Base-by-base conservation (phyloP, 2,329 filamentous ascomycete species). In the Fusarium staphyleae region DNA sequence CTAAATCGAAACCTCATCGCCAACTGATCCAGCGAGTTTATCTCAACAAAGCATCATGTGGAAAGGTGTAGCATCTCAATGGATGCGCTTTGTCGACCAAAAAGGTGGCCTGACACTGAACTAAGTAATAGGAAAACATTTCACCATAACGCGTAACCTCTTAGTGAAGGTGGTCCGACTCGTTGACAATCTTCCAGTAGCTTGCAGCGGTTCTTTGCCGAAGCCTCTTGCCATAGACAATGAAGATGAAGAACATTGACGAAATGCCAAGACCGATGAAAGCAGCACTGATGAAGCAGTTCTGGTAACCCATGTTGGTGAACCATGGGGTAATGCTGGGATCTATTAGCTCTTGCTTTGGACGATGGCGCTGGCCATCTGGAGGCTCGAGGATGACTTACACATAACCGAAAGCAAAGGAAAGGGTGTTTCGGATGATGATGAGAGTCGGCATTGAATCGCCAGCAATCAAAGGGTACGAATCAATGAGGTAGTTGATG, bases 401-500 rank as follows among this genome's bases (percentile, higher is more conserved):
- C 53, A 52, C 67, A 28, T 70, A 71, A 8, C 60, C 55, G 3
- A 71, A 62, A 13, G 63, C 68, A 40, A 72, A 72, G n/a, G 59
- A 60, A 63, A 72, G 70, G 4, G 69, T 71, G 57, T 72, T 72
- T 11, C 70, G 57, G 40, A 76, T 70, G 4, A 76, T 49, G n/a
- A 77, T 76, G 36, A 72, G 64, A 2, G 72, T 71, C 1, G 70
- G 72, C 10, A 76, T 58, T 1, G 70, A 69, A 35, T 76, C 74
- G 9, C 67, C 72, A 10, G 68, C 64, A 13, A 77, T 63, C 3
- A 76, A 74, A 33, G 68, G 66, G 57, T 73, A 77, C 15, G 68
- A 68, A 54, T 76, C 74, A 42, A 76, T 68, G 15, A 71, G 63
- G 47, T 77, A 77, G 11, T 68, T 66, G 12, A 76, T 67, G 24